Evolutionary conservation across 176 grass and related monocot species (phyloP), one percentile per base, ranked within the genome.

Genomic region (Themeda triandra): DNA sequence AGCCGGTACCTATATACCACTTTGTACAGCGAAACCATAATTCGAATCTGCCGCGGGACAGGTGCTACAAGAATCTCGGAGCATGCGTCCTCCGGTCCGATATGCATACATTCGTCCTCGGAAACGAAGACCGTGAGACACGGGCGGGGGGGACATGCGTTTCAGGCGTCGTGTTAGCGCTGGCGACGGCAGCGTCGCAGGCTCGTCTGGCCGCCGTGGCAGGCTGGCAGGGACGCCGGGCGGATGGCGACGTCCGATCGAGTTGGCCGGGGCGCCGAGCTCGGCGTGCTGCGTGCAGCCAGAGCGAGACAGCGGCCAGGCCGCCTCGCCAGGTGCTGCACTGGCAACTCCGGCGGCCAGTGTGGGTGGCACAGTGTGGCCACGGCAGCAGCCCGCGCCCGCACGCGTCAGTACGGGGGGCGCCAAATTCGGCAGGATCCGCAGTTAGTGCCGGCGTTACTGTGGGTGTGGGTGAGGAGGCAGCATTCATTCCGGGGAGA

Each of bases 341-440:
- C 51, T 54, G 51, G 19, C 53, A 58, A 58, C 53, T n/a, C 19
- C 19, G 19, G 18, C 19, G 19, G 53, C 8, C 1, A n/a, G 53
- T 1, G 53, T 58, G 53, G 51, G 19, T 21, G 19, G 2, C 49
- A 23, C 18, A n/a, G n/a, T n/a, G n/a, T n/a, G 53, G 51, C 19
- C 51, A 58, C 53, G 53, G 21, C 53, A 23, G 51, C 46, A 0
- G 4, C 49, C 48, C 6, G 28, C 18, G 18, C 49, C 51, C 33
- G 67, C 21, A 14, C 48, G 48, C 11, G 45, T 17, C 49, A 67
- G 60, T 30, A 30, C 31, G 18, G 27, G n/a, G 2, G 6, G 7
- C 14, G 46, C 24, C n/a, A 53, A 39, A 19, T 53, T 54, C 73
- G 71, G 71, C 42, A 49, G 60, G 82, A 84, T 66, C 58, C 82